Evolutionary conservation across 2,329 filamentous ascomycete species (phyloP).

Genomic region (Beauveria bassiana): DNA sequence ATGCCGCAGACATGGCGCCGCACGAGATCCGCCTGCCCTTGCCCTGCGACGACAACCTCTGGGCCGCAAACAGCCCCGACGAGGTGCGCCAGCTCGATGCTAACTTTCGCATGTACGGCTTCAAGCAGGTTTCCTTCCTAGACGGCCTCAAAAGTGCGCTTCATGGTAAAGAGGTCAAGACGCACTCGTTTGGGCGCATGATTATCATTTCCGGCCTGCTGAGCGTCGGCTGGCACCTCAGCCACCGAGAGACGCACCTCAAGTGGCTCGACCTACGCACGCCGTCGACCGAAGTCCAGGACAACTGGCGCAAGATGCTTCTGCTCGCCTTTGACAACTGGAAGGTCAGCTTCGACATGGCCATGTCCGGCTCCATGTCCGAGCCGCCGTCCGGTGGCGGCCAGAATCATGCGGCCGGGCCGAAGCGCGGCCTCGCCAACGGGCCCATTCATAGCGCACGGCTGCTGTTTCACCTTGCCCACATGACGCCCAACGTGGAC

Average conservation of each 20-base stretch:
- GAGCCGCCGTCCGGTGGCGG: constrained; percentile 18
- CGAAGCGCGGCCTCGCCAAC: constrained; percentile 45
- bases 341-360: constrained; percentile 75
- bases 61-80: constrained; percentile 72
- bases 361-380: constrained; percentile 38
- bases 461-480: constrained; percentile 76
- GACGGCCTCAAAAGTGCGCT: constrained; percentile 79
- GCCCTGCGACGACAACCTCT: constrained; percentile 79
- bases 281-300: constrained; percentile 52
- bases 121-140: constrained; percentile 72
- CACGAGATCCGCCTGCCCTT: constrained; percentile 81
- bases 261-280: constrained; percentile 66
- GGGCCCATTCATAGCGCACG: constrained; percentile 70
- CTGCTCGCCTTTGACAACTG: constrained; percentile 78
- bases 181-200: constrained; percentile 81
- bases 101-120: constrained; percentile 67
- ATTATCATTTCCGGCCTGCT: constrained; percentile 85
- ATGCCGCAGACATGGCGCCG: constrained; percentile 82
- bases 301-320: constrained; percentile 71
- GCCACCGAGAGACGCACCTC: constrained; percentile 76
- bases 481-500: constrained; percentile 83
- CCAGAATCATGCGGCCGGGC: constrained; percentile 9
- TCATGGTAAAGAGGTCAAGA: constrained; percentile 72
- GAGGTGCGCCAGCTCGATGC: constrained; percentile 71
- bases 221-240: constrained; percentile 90